These are phyloP conservation scores for Umbilicus rupestris DNA, from an alignment of 164 flowering plant species.

Conservation along the genomic window DNA sequence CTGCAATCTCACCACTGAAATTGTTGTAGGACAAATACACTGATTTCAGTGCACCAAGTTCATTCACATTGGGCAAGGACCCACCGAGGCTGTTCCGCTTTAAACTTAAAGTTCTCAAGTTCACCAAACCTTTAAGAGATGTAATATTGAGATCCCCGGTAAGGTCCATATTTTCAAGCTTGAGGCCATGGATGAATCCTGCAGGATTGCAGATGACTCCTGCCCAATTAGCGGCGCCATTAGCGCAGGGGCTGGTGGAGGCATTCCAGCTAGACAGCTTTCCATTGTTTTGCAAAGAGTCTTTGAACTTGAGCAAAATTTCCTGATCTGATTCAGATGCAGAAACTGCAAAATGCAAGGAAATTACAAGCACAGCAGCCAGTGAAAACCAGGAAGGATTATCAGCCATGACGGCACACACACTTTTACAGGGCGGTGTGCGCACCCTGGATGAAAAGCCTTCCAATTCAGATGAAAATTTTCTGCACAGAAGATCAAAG, in stretches of 20 bases:
- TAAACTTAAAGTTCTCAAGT: constrained; percentile 39
- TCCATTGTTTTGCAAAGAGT: constrained; percentile 15
- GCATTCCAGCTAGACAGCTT: constrained; percentile 30
- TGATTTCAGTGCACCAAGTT: constrained; percentile 19
- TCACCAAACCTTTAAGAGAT: constrained; percentile 18
- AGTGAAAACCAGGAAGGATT: not conserved
- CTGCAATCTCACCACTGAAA: constrained; percentile 28
- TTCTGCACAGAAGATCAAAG: not conserved
- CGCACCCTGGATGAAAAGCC: constrained; percentile 6
- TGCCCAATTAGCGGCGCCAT: constrained; percentile 31
- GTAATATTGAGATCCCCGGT: constrained; percentile 34
- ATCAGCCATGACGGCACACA: not conserved
- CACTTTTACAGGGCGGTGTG: constrained; percentile 3
- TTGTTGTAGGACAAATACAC: constrained; percentile 33
- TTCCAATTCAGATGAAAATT: constrained; percentile 2
- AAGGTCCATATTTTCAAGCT: constrained; percentile 49
- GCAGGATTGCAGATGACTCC: constrained; percentile 36
- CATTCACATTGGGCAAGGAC: constrained; percentile 21
- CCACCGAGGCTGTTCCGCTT: constrained; percentile 34
- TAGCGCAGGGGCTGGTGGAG: constrained; percentile 27
- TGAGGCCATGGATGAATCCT: constrained; percentile 33
- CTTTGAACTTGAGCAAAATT: constrained; percentile 36
- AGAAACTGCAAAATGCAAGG: not conserved
- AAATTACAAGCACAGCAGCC: not conserved
- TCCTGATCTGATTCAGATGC: constrained; percentile 24